Base-by-base conservation (phyloP, 768 basidiomycete genomes). In the Tephrocybe rancida region DNA sequence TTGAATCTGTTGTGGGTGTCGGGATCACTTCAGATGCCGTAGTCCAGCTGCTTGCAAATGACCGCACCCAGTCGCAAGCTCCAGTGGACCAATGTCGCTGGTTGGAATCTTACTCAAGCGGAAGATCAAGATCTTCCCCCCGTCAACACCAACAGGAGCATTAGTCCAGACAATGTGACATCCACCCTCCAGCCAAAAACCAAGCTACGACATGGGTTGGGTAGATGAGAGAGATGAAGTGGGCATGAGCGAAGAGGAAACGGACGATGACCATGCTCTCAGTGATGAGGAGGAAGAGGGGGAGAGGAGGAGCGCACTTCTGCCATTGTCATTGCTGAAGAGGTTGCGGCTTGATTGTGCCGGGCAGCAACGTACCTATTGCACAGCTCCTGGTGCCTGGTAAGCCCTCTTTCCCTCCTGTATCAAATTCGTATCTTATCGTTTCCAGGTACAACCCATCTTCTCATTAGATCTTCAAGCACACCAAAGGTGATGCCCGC, bases 311-410 rank as follows among this genome's bases (percentile, higher is more conserved):
- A 90, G 61, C 80, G 86, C 48, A 92, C 91, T 0, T 84, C 87
- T 47, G 90, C 90, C 13, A 77, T 84, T 43, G 83, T 92, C 52
- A 76, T 93, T 45, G 91, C 88, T 26, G 90, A 93, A 60, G 88
- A 92, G 90, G 92, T 18, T 82, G 86, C 41, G 90, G 88, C n/a
- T 71, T 91, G 61, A 92, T 94, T 56, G 86, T 92, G 0, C 84
- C 82, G 52, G 88, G 86, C 16, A 83, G 86, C 54, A 83, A 80
- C 42, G 67, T 77, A 53, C 79, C 87, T 42, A 74, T 90, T 46
- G 67, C 71, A 5, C 80, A 87, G 48, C 75, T 93, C 16, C 79
- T 85, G 45, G 81, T 89, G 50, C 77, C 86, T 64, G 95, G 94
- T 95, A 66, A 61, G 86, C 16, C 3, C 30, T 11, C 4, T 13